Conservation (phyloP, 1,139 yeast genomes). For the Suhomyces yuchorum region DNA sequence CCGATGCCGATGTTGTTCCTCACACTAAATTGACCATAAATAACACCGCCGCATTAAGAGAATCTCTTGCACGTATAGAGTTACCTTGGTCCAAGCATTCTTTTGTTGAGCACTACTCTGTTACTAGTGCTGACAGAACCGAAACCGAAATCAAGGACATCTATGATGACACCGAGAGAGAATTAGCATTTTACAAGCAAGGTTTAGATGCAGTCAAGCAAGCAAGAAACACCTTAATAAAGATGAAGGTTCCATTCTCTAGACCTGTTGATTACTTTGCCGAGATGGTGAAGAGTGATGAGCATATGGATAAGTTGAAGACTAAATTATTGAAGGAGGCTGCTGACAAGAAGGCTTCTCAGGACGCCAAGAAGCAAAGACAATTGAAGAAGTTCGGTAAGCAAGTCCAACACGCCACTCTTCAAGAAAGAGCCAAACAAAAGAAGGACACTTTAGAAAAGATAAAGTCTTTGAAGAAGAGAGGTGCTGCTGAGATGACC, state of each 20-base stretch:
- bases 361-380: conserved; percentile 93
- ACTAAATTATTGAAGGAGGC: conserved; percentile 81
- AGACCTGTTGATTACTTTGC: conserved; percentile 97
- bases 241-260: conserved; percentile 79
- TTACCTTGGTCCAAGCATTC: conserved; percentile 71
- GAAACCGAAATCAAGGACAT: conserved; percentile 78
- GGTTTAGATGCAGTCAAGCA: conserved; percentile 80
- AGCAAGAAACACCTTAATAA: conserved; percentile 66
- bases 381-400: conserved; percentile 95
- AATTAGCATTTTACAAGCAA: conserved; percentile 71
- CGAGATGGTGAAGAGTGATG: conserved; percentile 97
- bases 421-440: conserved; percentile 92
- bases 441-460: conserved; percentile 89
- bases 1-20: conserved; percentile 88
- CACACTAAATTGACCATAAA: conserved; percentile 83
- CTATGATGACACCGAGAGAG: conserved; percentile 88
- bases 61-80: conserved; percentile 65
- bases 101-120: conserved; percentile 81
- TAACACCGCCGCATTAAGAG: conserved; percentile 69
- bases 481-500: conserved; percentile 72
- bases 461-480: conserved; percentile 86
- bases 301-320: conserved; percentile 95
- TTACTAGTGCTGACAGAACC: conserved; percentile 61
- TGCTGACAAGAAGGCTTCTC: conserved; percentile 86
- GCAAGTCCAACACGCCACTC: conserved; percentile 91